phyloP scores from a whole-genome alignment of 352 stramenopile genomes.

The Pythium monospermum region DNA sequence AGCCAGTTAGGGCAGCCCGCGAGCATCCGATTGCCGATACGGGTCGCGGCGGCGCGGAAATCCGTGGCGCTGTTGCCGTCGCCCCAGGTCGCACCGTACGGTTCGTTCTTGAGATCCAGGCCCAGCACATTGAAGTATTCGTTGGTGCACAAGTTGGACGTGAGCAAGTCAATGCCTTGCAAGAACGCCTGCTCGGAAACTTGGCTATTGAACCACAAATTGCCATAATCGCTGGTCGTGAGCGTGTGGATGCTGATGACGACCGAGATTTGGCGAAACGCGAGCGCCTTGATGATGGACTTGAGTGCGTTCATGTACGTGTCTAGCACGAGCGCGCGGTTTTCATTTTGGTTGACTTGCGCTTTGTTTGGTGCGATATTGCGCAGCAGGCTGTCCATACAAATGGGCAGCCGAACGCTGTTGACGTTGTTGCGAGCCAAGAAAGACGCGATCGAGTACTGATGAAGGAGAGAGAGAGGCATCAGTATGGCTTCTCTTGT shows the following conservation, averaged over 20 bases:
- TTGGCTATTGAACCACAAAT: constrained; percentile 30
- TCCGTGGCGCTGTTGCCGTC: constrained; percentile 37
- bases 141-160: constrained; percentile 34
- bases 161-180: constrained; percentile 29
- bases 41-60: constrained; percentile 37
- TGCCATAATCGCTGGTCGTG: constrained; percentile 20
- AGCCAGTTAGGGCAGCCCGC: constrained; percentile 61
- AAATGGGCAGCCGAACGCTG: constrained; percentile 56
- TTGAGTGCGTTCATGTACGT: constrained; percentile 35
- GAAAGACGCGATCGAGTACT: constrained; percentile 67
- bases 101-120: constrained; percentile 71
- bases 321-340: constrained; percentile 47
- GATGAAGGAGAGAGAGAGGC: background rate
- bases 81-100: constrained; percentile 44
- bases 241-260: constrained; percentile 38
- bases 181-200: constrained; percentile 27
- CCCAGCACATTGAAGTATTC: constrained; percentile 72
- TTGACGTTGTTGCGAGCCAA: constrained; percentile 75
- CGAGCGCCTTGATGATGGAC: constrained; percentile 34
- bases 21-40: constrained; percentile 64
- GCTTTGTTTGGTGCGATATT: constrained; percentile 28
- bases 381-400: constrained; percentile 25
- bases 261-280: constrained; percentile 36
- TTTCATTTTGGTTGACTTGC: constrained; percentile 32
- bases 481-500: background rate